A percentile compares a stretch with the other conserved stretches of the same genome.
Conservation (phyloP, 148 eudicot species). For the Bassia scoparia region DNA sequence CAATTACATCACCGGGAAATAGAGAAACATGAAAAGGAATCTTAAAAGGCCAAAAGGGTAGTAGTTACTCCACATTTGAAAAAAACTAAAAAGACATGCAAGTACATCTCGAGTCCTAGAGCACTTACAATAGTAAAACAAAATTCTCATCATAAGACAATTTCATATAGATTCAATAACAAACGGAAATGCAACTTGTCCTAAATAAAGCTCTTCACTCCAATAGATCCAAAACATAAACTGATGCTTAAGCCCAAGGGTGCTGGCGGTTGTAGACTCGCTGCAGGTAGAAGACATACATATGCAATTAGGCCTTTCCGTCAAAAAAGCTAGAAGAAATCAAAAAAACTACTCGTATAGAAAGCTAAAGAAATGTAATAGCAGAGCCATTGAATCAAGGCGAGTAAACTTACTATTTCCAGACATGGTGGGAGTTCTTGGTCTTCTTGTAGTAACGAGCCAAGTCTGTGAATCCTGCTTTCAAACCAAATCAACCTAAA, state of each 20-base stretch:
- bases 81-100: conserved; percentile 10
- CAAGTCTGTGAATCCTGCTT: conserved; percentile 40
- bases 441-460: conserved; percentile 42
- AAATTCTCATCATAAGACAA: conserved; percentile 14
- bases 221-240: not conserved
- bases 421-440: conserved; percentile 41
- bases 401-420: conserved; percentile 31
- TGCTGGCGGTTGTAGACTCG: conserved; percentile 41
- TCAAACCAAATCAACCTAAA: conserved; percentile 38
- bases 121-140: conserved; percentile 3
- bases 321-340: not conserved
- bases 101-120: not conserved
- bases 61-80: too few species aligned
- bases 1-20: too few species aligned
- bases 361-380: not conserved
- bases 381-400: not conserved
- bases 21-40: too few species aligned
- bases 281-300: conserved; percentile 15
- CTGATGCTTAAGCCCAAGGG: conserved; percentile 28
- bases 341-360: not conserved
- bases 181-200: conserved; percentile 8
- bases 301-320: not conserved
- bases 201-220: not conserved
- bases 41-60: too few species aligned
- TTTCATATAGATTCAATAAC: too few species aligned